Evolutionary conservation across 2,329 filamentous ascomycete species (phyloP), one percentile per base, ranked within the genome.

Genomic region (Ilyonectria mors-panacis): DNA sequence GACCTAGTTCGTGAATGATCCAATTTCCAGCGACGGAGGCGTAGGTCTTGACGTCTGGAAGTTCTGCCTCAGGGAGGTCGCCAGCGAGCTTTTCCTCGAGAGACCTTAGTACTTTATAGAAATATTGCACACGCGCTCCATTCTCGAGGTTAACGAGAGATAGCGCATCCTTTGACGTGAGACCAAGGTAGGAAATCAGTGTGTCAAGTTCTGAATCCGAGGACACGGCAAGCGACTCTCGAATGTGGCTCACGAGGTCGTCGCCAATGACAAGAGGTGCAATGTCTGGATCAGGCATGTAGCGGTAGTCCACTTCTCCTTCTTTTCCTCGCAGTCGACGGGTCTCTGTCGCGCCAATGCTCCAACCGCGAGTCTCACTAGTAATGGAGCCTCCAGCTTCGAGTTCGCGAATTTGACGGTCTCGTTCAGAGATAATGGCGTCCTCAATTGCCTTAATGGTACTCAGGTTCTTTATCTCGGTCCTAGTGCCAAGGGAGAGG

Each of bases 211-310:
- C 88, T 17, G 86, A 83, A 71, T 97, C 94, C 0, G 95, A 94
- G 10, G 93, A 83, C 23, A 88, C 85, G 5, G 94, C 93, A 66
- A 97, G 82, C 0, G 86, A 92, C 1, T 80, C 73, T 21, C 81
- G 82, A 15, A 98, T 84, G 69, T 91, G 85, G 6, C 85, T 77
- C 5, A 98, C 83, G 1, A 98, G 85, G 64, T 93, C 90, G 2
- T 86, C 77, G 8, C 90, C 91, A 67, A 99, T 92, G 2, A 94
- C 78, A 2, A 99, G 85, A 1, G 96, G 94, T 0, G 89, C 87
- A 15, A 99, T 86, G 78, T 99, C 96, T 6, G 96, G 94, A 78
- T 99, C 96, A 0, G 96, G 95, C 95, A 99, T 98, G 78, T 99
- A 99, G 47, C 96, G 88, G 80, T 99, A 99, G 80, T 99, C 96